Evolutionary conservation across 78 protist species (phyloP), one percentile per base, ranked within the genome.

Genomic region (Carpediemonas membranifera): DNA sequence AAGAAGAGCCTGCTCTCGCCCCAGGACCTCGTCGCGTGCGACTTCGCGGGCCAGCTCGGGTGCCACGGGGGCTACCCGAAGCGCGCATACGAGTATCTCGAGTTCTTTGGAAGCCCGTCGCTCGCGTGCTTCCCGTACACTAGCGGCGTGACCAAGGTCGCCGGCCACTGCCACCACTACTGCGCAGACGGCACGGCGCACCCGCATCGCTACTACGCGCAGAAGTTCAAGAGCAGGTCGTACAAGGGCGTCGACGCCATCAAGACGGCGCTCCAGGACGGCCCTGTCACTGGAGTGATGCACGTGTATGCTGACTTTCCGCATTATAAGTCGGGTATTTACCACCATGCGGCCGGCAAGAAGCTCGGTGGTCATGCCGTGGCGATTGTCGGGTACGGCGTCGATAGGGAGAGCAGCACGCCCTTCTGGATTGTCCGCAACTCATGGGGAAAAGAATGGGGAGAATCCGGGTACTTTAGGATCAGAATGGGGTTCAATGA

Each of bases 381-480:
- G 16, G 34, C 58, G 19, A 13, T 80, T 1, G 79, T 65, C 37
- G 69, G 76, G 27, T 71, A 61, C 59, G 66, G 36, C 27, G 9
- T 9, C 57, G 44, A 55, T 3, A 25, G 21, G 21, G 3, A 13
- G 24, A 13, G 16, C 11, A 62, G 75, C n/a, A 7, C 54, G 41
- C 28, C 1, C 43, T 72, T 50, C 76, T 86, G 83, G 84, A 52
- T 68, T 18, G 79, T 87, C 51, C 39, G 79, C 47, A 87, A 86
- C 74, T 72, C 79, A 3, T 81, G 87, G 87, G 90, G 88, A 1
- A 47, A 19, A 13, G 65, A 66, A 28, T 87, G 80, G 68, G 92
- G 87, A 25, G 85, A 81, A 33, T n/a, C 24, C 54, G 92, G 92
- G 7, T 84, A 55, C 69, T 81, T 84, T 77, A 36, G 81, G 37